Evolutionary conservation across 495 filamentous ascomycete species (phyloP).

Genomic region (Filosporella fistucella): DNA sequence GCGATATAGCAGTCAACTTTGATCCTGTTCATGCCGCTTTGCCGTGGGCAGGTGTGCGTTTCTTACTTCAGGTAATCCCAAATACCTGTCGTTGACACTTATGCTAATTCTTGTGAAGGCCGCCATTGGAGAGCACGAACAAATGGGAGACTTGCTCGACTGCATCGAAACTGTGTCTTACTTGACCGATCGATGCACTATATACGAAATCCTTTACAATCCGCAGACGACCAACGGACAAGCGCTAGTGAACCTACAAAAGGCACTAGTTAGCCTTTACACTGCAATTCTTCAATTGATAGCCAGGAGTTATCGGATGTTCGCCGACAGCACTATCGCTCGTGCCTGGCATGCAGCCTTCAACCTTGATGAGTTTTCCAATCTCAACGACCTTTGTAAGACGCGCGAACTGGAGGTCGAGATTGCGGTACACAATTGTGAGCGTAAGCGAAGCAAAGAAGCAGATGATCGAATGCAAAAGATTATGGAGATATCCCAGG

Average conservation of each 20-base stretch:
- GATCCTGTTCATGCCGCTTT: slow-evolving; percentile 27
- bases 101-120: neutral
- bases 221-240: neutral
- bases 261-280: neutral
- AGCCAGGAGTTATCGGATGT: neutral
- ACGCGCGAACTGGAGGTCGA: neutral
- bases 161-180: slow-evolving; percentile 1
- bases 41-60: slow-evolving; percentile 29
- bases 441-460: neutral
- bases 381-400: neutral
- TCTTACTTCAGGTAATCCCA: slow-evolving; percentile 14
- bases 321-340: neutral
- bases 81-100: neutral
- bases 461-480: neutral
- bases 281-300: neutral
- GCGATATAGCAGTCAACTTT: slow-evolving; percentile 28
- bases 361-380: neutral
- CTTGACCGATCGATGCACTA: neutral
- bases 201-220: neutral
- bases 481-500: neutral
- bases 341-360: neutral
- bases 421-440: neutral
- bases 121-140: neutral
- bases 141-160: neutral
- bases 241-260: neutral